phyloP scores from a whole-genome alignment of 1,139 yeast genomes.

The Diutina pseudorugosa region DNA sequence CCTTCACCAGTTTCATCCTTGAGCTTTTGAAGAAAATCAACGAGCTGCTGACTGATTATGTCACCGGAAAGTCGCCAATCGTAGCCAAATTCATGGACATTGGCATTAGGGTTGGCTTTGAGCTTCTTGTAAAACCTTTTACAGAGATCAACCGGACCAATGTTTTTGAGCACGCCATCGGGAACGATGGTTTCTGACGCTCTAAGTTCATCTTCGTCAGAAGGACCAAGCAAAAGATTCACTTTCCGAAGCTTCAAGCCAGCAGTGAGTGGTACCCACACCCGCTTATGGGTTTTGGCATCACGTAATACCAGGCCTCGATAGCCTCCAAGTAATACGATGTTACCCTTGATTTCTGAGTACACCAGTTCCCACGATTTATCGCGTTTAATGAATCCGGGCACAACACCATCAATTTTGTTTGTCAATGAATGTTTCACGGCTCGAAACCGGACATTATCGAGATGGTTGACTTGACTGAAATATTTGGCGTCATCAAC shows the following conservation, averaged over 20 bases:
- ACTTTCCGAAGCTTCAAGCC: conserved; percentile 66
- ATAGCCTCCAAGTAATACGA: conserved; percentile 77
- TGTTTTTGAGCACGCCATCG: conserved; percentile 67
- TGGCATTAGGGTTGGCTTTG: conserved; percentile 32
- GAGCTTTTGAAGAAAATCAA: conserved; percentile 30
- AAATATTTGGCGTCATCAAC: conserved; percentile 53
- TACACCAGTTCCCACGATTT: conserved; percentile 22
- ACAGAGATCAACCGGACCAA: conserved; percentile 82
- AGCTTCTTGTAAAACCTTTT: conserved; percentile 46
- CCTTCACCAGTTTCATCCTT: conserved; percentile 35
- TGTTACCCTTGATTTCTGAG: conserved; percentile 54
- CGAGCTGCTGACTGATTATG: conserved; percentile 34
- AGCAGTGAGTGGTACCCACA: conserved; percentile 84
- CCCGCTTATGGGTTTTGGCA: conserved; percentile 45
- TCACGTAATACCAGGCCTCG: conserved; percentile 77
- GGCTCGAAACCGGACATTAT: conserved; percentile 58
- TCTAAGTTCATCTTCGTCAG: conserved; percentile 44
- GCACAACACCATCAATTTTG: conserved; percentile 28
- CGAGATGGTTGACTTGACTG: conserved; percentile 43
- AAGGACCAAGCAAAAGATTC: conserved; percentile 62
- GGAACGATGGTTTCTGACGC: conserved; percentile 46
- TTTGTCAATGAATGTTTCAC: conserved; percentile 51
- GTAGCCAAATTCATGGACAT: conserved; percentile 69
- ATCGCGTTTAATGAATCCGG: conserved; percentile 15
- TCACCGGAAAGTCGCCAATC: conserved; percentile 82